These are phyloP conservation scores for Pestalotiopsis fici DNA, from an alignment of 2,329 filamentous ascomycete genomes.

Conservation along the genomic window DNA sequence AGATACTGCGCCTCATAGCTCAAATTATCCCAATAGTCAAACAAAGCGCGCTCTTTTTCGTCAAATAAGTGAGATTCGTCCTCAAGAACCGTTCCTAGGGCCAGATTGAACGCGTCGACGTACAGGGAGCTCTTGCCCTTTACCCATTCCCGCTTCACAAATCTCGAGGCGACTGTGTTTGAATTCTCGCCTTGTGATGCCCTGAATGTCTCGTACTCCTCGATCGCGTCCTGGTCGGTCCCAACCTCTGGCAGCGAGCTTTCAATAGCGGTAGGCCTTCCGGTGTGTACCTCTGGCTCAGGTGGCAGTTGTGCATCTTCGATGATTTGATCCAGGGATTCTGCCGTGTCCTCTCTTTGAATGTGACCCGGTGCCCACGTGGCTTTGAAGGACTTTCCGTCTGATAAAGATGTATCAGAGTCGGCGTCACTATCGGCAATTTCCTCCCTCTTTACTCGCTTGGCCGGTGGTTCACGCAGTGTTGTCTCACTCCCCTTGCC, in stretches of 20 bases:
- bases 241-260: constrained; percentile 68
- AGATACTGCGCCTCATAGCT: constrained; percentile 88
- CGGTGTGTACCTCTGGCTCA: constrained; percentile 27
- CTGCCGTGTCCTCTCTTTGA: constrained; percentile 16
- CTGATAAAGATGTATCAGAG: constrained; percentile 25
- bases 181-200: constrained; percentile 52
- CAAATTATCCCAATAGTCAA: constrained; percentile 72
- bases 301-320: constrained; percentile 27
- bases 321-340: constrained; percentile 30
- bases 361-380: background rate
- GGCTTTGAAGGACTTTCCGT: background rate
- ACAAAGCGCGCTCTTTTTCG: constrained; percentile 74
- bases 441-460: constrained; percentile 34
- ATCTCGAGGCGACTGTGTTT: constrained; percentile 51
- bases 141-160: constrained; percentile 60
- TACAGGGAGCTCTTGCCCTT: constrained; percentile 87
- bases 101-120: constrained; percentile 94
- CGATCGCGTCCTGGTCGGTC: constrained; percentile 71
- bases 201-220: constrained; percentile 74
- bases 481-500: background rate
- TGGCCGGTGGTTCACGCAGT: constrained; percentile 29
- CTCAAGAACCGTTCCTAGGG: constrained; percentile 83
- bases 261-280: constrained; percentile 65
- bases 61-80: constrained; percentile 90
- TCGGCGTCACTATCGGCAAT: constrained; percentile 33